These are phyloP conservation scores for Nicotiana otophora DNA, from an alignment of 257 asterid genomes.

Conservation along the genomic window DNA sequence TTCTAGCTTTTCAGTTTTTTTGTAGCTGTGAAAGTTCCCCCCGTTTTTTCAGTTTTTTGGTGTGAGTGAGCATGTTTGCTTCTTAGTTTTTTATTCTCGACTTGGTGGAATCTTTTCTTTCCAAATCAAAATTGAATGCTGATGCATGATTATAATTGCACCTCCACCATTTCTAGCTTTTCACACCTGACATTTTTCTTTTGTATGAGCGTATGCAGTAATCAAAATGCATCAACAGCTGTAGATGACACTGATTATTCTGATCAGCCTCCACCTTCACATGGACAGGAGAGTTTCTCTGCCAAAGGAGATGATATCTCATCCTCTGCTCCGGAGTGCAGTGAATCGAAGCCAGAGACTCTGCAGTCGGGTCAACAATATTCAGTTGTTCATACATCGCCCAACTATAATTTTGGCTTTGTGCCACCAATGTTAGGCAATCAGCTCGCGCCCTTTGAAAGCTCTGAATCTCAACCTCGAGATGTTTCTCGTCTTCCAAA, in stretches of 20 bases:
- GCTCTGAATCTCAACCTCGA: slow-evolving; percentile 61
- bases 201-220: slow-evolving; percentile 31
- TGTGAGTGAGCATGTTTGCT: not conserved
- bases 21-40: not conserved
- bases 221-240: slow-evolving; percentile 36
- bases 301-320: slow-evolving; percentile 50
- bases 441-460: slow-evolving; percentile 58
- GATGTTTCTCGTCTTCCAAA: slow-evolving; percentile 67
- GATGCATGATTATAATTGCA: slow-evolving; percentile 15
- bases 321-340: slow-evolving; percentile 43
- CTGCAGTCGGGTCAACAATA: slow-evolving; percentile 52
- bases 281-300: slow-evolving; percentile 34
- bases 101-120: not conserved
- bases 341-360: slow-evolving; percentile 51
- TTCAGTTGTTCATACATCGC: slow-evolving; percentile 46
- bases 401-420: slow-evolving; percentile 54
- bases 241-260: slow-evolving; percentile 46
- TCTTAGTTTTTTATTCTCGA: not conserved
- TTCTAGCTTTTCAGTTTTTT: not conserved
- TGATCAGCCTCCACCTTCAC: slow-evolving; percentile 44
- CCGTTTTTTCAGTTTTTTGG: not conserved
- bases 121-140: slow-evolving; percentile 6
- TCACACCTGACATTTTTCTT: not conserved
- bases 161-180: slow-evolving; percentile 1
- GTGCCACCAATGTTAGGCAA: slow-evolving; percentile 52